These are phyloP conservation scores for Dorcoceras hygrometricum DNA, from an alignment of 257 asterid species.

Conservation along the genomic window DNA sequence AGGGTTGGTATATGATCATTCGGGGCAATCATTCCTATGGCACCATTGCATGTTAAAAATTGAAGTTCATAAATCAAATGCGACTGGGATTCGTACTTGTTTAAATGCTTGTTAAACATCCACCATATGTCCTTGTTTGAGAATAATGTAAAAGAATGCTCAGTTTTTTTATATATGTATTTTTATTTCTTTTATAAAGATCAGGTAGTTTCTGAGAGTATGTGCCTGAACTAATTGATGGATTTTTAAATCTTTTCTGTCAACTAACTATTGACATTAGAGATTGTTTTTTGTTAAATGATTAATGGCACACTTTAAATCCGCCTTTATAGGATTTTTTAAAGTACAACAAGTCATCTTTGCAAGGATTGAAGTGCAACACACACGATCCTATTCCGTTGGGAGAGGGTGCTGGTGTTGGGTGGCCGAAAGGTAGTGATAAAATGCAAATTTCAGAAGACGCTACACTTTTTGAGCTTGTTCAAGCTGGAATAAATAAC, in stretches of 20 bases:
- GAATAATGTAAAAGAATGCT: not conserved
- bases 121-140: not conserved
- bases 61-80: not conserved
- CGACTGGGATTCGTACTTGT: not conserved
- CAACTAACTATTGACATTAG: not conserved
- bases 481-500: slow-evolving; percentile 62
- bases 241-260: not conserved
- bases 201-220: not conserved
- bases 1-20: not conserved
- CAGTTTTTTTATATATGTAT: not conserved
- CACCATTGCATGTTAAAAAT: not conserved
- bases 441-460: slow-evolving; percentile 61
- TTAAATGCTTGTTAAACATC: not conserved
- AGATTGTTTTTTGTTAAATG: not conserved
- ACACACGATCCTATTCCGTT: slow-evolving; percentile 65
- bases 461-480: slow-evolving; percentile 66
- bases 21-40: not conserved
- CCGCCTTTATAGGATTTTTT: slow-evolving; percentile 58
- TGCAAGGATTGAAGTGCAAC: slow-evolving; percentile 68
- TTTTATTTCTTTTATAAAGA: not conserved
- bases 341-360: slow-evolving; percentile 59
- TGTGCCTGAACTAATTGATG: not conserved
- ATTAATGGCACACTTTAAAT: not conserved
- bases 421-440: slow-evolving; percentile 64
- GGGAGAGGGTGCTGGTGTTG: slow-evolving; percentile 98